A percentile compares a stretch with the other conserved stretches of the same genome.
These are phyloP conservation scores for Endocarpon pusillum DNA, from an alignment of 495 filamentous ascomycete genomes.

Conservation along the genomic window DNA sequence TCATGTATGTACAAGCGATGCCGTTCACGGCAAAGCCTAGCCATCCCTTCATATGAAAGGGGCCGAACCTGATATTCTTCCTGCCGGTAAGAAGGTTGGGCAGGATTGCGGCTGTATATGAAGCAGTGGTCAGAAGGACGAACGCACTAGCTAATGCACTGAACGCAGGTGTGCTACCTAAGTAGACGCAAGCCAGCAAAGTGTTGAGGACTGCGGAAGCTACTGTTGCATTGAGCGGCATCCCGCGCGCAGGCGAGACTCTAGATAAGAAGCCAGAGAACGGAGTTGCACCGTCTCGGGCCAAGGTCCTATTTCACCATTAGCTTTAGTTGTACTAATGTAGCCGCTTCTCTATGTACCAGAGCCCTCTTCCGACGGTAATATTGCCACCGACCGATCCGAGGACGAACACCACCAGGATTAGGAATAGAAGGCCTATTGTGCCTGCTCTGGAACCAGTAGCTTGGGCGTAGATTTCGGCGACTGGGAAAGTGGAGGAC, in stretches of 20 bases:
- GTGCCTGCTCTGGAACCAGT: conserved; percentile 47
- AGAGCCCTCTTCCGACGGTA: conserved; percentile 69
- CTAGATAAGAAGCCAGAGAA: conserved; percentile 23
- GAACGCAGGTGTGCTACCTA: conserved; percentile 60
- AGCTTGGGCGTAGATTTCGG: conserved; percentile 64
- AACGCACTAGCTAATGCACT: conserved; percentile 57
- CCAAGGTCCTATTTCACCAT: too few species aligned
- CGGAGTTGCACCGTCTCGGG: conserved; percentile 47
- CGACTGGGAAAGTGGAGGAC: conserved; percentile 45
- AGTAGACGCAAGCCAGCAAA: conserved; percentile 54
- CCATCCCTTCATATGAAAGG: conserved; percentile 47
- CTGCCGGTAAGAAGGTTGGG: conserved; percentile 53
- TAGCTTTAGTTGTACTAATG: too few species aligned
- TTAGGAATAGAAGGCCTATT: conserved; percentile 40
- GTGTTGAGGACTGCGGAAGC: conserved; percentile 40
- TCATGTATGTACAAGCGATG: conserved; percentile 44
- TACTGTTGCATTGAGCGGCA: conserved; percentile 54
- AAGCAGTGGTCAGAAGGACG: conserved; percentile 49
- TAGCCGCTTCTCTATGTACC: too few species aligned
- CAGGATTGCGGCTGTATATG: conserved; percentile 60
- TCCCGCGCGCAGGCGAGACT: conserved; percentile 31
- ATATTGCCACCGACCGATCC: conserved; percentile 51
- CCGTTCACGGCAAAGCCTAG: conserved; percentile 43
- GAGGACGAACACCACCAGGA: conserved; percentile 45
- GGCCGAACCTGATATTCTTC: conserved; percentile 43